Percentiles rank a stretch among this genome's conserved stretches.
These are phyloP conservation scores for Kodamaea plutei DNA, from an alignment of 1,139 yeast genomes.

Conservation along the genomic window DNA sequence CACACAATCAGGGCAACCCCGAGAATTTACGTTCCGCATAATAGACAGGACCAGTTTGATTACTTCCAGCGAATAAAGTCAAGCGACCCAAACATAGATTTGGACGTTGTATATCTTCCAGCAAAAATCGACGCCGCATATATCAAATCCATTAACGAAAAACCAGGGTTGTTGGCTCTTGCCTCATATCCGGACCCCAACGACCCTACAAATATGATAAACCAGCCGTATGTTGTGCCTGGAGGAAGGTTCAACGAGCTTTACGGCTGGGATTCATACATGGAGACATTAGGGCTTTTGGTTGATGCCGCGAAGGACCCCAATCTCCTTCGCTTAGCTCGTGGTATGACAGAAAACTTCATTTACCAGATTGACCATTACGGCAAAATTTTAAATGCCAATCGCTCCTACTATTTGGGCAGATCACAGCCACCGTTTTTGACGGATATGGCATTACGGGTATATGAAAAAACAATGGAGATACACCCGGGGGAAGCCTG, in stretches of 20 bases:
- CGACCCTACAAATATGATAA: conserved; percentile 50
- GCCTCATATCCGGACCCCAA: conserved; percentile 57
- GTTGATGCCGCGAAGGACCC: conserved; percentile 55
- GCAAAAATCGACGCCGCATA: conserved; percentile 59
- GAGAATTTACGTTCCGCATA: conserved; percentile 73
- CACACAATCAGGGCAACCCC: conserved; percentile 44
- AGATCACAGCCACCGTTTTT: conserved; percentile 98
- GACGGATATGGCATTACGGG: conserved; percentile 83
- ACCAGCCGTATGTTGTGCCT: conserved; percentile 90
- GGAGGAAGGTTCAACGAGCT: conserved; percentile 96
- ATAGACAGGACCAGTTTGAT: conserved; percentile 68
- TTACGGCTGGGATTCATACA: conserved; percentile 98
- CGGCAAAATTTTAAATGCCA: conserved; percentile 92
- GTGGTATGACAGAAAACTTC: conserved; percentile 91
- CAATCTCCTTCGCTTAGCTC: conserved; percentile 52
- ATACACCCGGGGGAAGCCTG: conserved; percentile 29
- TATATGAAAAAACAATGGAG: conserved; percentile 57
- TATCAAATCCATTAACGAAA: conserved; percentile 71
- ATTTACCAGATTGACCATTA: conserved; percentile 86
- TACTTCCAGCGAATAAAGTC: conserved; percentile 60
- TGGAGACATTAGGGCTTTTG: conserved; percentile 82
- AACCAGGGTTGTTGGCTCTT: conserved; percentile 83
- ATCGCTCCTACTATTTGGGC: conserved; percentile 84
- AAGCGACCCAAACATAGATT: conserved; percentile 49
- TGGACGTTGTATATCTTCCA: conserved; percentile 76